Conservation (phyloP, 108 stramenopile species). For the Cyclotella baltica region DNA sequence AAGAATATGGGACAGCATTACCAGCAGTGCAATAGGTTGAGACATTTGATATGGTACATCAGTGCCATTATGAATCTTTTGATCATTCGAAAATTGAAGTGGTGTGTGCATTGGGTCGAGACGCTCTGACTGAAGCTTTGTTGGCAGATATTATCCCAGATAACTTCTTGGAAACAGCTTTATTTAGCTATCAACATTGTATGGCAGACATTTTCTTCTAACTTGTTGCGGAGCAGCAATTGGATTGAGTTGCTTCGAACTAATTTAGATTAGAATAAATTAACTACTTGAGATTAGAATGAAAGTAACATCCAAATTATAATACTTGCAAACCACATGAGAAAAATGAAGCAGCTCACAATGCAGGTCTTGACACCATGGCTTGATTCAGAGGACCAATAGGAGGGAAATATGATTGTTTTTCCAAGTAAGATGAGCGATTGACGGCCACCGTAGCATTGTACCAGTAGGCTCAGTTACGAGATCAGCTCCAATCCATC, state of each 20-base stretch:
- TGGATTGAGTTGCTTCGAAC: no score
- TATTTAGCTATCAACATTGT: no score
- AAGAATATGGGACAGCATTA: conserved; percentile 69
- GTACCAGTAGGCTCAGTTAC: no score
- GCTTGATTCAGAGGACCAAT: conserved; percentile 84
- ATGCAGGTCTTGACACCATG: conserved; percentile 68
- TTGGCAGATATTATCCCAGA: conserved; percentile 58
- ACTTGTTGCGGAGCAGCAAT: no score
- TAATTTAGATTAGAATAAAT: no score
- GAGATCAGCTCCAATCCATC: no score
- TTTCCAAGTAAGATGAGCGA: conserved; percentile 58
- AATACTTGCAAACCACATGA: conserved; percentile 70
- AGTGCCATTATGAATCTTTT: conserved; percentile 72
- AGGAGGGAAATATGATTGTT: conserved; percentile 66
- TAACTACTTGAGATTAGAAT: no score
- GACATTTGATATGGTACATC: conserved; percentile 60
- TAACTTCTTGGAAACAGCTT: no score
- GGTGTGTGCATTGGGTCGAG: conserved; percentile 58
- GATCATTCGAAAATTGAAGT: conserved; percentile 59
- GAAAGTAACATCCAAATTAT: conserved; percentile 73
- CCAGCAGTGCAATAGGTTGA: conserved; percentile 71
- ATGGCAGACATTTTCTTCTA: no score
- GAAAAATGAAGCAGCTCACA: conserved; percentile 59
- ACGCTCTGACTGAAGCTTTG: conserved; percentile 69
- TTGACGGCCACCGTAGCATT: no score